Percentiles rank a stretch among this genome's conserved stretches.
Conservation (phyloP, 164 flowering plant genomes). For the Dillenia turbinata region DNA sequence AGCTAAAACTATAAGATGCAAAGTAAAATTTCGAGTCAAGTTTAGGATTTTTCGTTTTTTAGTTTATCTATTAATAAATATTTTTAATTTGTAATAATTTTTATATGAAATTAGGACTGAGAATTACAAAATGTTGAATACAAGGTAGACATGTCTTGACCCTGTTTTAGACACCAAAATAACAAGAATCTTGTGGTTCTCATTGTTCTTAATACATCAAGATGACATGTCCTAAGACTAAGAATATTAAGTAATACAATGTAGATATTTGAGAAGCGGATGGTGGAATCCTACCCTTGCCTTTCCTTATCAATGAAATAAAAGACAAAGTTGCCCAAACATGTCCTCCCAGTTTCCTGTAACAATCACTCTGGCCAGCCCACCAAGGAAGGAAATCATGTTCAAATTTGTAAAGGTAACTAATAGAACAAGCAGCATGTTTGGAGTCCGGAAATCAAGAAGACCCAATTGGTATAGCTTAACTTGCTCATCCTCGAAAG, state of each 20-base stretch:
- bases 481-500: constrained; percentile 18
- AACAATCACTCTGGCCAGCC: constrained; percentile 18
- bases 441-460: constrained; percentile 34
- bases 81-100: too few species aligned
- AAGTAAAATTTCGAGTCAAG: too few species aligned
- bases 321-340: constrained; percentile 25
- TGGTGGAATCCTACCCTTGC: constrained; percentile 19
- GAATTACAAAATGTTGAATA: too few species aligned
- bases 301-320: constrained; percentile 27
- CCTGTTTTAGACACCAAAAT: too few species aligned
- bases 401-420: constrained; percentile 24
- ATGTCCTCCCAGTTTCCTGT: constrained; percentile 11
- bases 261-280: constrained; percentile 5
- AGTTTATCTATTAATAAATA: too few species aligned
- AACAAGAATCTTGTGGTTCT: too few species aligned
- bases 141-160: too few species aligned
- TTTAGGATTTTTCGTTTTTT: too few species aligned
- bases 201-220: neutral
- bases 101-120: too few species aligned
- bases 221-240: constrained; percentile 12
- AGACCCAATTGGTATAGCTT: constrained; percentile 25
- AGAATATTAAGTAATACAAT: neutral
- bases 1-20: too few species aligned
- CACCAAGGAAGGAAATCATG: constrained; percentile 21
- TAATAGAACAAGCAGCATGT: constrained; percentile 31